Conservation (phyloP, 257 asterid species). For the Anisodus acutangulus region DNA sequence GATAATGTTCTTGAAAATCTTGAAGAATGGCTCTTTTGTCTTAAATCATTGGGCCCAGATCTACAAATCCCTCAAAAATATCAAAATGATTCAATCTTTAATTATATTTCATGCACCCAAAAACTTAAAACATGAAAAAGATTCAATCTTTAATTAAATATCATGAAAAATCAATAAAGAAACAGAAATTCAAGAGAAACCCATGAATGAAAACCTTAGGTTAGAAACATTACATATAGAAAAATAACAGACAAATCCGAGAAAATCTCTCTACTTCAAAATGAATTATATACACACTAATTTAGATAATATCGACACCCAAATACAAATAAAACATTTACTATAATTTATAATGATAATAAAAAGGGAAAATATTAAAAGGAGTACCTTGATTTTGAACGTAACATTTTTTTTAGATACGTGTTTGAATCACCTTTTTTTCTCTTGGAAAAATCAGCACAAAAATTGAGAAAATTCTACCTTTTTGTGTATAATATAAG, state of each 20-base stretch:
- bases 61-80: conserved; percentile 45
- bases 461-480: neutral
- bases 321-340: neutral
- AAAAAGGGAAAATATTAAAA: neutral
- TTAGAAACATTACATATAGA: neutral
- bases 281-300: neutral
- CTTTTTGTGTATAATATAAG: neutral
- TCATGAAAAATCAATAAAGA: conserved; percentile 7
- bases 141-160: neutral
- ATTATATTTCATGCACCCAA: neutral
- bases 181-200: neutral
- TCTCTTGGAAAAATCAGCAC: conserved; percentile 5
- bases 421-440: conserved; percentile 17
- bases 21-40: conserved; percentile 49
- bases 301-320: neutral
- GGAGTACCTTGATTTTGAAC: conserved; percentile 32
- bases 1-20: conserved; percentile 63
- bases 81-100: neutral
- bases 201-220: neutral
- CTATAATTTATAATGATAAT: neutral
- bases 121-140: neutral
- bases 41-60: conserved; percentile 58
- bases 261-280: conserved; percentile 22
- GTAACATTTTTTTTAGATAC: conserved; percentile 25
- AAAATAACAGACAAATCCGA: neutral